phyloP scores from a whole-genome alignment of 257 asterid genomes.

The Primulina eburnea region DNA sequence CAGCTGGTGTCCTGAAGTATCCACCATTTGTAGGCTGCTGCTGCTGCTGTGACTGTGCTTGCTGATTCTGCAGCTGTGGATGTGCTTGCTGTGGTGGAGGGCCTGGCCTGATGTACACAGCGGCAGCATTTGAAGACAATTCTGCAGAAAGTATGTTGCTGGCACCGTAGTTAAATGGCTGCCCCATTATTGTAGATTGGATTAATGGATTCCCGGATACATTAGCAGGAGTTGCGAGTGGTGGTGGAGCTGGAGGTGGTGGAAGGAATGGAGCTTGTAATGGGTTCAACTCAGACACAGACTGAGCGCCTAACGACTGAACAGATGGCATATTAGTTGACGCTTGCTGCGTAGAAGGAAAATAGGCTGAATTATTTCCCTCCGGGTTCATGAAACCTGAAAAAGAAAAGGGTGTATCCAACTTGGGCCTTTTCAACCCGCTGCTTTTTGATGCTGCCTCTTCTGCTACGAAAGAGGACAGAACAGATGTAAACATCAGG shows the following conservation, averaged over 20 bases:
- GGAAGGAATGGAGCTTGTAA: slow-evolving; percentile 21
- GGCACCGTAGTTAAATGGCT: slow-evolving; percentile 58
- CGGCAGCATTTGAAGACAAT: slow-evolving; percentile 27
- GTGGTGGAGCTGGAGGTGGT: slow-evolving; percentile 31
- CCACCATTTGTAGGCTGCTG: slow-evolving; percentile 51
- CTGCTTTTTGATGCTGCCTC: slow-evolving; percentile 79
- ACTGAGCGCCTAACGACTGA: not conserved
- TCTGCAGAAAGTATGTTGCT: slow-evolving; percentile 39
- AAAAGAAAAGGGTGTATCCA: slow-evolving; percentile 47
- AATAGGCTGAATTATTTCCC: slow-evolving; percentile 43
- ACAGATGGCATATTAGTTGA: not conserved
- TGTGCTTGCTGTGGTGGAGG: slow-evolving; percentile 38
- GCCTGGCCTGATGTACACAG: slow-evolving; percentile 53
- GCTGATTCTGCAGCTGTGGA: slow-evolving; percentile 30
- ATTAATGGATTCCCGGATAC: not conserved
- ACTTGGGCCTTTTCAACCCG: slow-evolving; percentile 68
- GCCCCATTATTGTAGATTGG: not conserved
- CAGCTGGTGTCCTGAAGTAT: slow-evolving; percentile 69
- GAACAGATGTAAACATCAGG: slow-evolving; percentile 83
- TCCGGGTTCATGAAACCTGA: slow-evolving; percentile 47
- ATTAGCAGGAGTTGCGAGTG: slow-evolving; percentile 33
- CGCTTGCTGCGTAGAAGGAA: slow-evolving; percentile 17
- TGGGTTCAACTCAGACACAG: slow-evolving; percentile 23
- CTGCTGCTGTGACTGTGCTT: slow-evolving; percentile 32
- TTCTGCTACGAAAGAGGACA: slow-evolving; percentile 89